Percentiles rank a stretch among this genome's conserved stretches.
phyloP scores from a whole-genome alignment of 1,284 basidiomycete genomes.

The Ustilago xerochloae region DNA sequence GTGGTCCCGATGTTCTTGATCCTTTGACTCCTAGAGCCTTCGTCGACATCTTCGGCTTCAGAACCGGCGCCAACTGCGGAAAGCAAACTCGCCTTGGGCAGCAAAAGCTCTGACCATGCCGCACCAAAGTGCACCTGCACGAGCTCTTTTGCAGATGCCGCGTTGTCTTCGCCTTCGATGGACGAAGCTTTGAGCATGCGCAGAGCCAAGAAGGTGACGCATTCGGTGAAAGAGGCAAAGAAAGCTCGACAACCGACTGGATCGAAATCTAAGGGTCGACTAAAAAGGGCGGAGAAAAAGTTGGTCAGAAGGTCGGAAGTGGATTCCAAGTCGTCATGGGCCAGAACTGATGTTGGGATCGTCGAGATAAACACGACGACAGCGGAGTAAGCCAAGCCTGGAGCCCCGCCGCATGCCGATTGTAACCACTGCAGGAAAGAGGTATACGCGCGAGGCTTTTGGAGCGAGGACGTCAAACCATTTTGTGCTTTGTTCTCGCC shows the following conservation, averaged over 20 bases:
- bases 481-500: neutral
- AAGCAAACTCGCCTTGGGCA: slow-evolving; percentile 18
- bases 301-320: slow-evolving; percentile 74
- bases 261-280: slow-evolving; percentile 72
- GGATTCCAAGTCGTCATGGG: slow-evolving; percentile 66
- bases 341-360: slow-evolving; percentile 73
- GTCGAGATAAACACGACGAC: slow-evolving; percentile 82
- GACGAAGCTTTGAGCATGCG: slow-evolving; percentile 25
- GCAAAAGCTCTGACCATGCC: slow-evolving; percentile 42
- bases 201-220: slow-evolving; percentile 72
- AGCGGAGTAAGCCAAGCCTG: slow-evolving; percentile 79
- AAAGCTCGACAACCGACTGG: slow-evolving; percentile 71
- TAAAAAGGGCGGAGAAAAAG: slow-evolving; percentile 81
- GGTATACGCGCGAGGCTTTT: slow-evolving; percentile 36
- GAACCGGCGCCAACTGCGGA: slow-evolving; percentile 67
- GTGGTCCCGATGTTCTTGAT: slow-evolving; percentile 71
- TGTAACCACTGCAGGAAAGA: slow-evolving; percentile 79
- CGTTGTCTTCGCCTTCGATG: slow-evolving; percentile 1
- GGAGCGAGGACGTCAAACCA: neutral
- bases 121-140: slow-evolving; percentile 35
- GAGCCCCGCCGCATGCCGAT: slow-evolving; percentile 79
- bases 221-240: slow-evolving; percentile 78
- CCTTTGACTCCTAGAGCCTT: slow-evolving; percentile 47
- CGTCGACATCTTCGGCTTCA: slow-evolving; percentile 25
- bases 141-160: slow-evolving; percentile 22